These are phyloP conservation scores for Fusarium hostae DNA, from an alignment of 2,329 filamentous ascomycete species.

Conservation along the genomic window DNA sequence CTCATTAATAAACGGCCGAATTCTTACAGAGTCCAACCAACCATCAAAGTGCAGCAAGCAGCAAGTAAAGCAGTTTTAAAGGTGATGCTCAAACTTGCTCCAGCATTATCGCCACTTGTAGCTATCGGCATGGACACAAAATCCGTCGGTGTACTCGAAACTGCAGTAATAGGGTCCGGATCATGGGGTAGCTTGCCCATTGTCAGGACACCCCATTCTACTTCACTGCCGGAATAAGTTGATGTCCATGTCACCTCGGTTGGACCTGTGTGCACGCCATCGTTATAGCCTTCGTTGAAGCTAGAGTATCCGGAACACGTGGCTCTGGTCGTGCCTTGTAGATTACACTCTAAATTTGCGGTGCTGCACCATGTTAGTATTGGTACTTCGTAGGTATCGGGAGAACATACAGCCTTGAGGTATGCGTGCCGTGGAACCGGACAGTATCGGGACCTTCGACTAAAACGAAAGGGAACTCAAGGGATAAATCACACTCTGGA, in stretches of 20 bases:
- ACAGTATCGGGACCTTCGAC: constrained; percentile 59
- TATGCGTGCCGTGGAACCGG: constrained; percentile 56
- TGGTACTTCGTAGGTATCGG: background rate
- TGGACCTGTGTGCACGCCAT: constrained; percentile 54
- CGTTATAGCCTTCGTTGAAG: constrained; percentile 52
- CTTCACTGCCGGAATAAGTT: constrained; percentile 54
- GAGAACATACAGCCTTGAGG: constrained; percentile 55
- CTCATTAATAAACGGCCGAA: background rate
- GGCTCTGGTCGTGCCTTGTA: constrained; percentile 56
- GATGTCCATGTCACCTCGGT: constrained; percentile 59
- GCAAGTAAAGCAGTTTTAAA: constrained; percentile 1
- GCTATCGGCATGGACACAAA: constrained; percentile 30
- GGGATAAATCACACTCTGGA: constrained; percentile 56
- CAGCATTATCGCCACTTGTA: constrained; percentile 20
- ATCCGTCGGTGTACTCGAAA: constrained; percentile 30
- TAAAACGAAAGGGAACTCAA: constrained; percentile 60
- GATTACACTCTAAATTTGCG: constrained; percentile 56
- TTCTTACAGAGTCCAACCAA: constrained; percentile 8
- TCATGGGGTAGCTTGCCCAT: constrained; percentile 52
- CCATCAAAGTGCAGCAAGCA: constrained; percentile 7
- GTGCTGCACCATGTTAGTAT: constrained; percentile 49
- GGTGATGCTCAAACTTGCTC: background rate
- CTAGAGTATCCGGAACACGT: constrained; percentile 62
- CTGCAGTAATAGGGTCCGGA: constrained; percentile 42
- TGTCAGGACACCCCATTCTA: constrained; percentile 59